These are phyloP conservation scores for Selenicereus undatus DNA, from an alignment of 148 eudicot genomes.

Conservation along the genomic window DNA sequence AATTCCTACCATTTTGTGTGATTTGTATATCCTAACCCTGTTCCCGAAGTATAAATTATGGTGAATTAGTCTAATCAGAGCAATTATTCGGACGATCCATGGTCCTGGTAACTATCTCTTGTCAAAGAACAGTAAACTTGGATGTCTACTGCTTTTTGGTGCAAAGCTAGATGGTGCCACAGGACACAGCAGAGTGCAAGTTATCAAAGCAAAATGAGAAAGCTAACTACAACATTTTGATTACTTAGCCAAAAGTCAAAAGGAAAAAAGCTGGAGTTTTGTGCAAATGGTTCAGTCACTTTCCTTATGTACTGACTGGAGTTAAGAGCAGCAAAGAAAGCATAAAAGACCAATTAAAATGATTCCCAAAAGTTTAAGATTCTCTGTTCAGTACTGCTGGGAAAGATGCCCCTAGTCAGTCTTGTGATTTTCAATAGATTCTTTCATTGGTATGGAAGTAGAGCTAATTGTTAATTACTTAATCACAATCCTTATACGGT, in stretches of 20 bases:
- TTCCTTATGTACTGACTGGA: not conserved
- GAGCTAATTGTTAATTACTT: too few species aligned
- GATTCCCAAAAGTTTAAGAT: not conserved
- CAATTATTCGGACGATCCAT: too few species aligned
- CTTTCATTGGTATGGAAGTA: not conserved
- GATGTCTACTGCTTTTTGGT: not conserved
- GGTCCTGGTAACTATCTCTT: not conserved
- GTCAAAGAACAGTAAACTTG: not conserved
- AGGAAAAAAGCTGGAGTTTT: not conserved
- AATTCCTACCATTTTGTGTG: not conserved
- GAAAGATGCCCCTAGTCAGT: not conserved
- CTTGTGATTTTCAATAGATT: slow-evolving; percentile 12
- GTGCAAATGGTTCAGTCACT: not conserved
- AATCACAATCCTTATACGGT: too few species aligned
- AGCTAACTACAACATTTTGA: not conserved
- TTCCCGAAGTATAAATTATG: not conserved
- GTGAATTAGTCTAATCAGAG: not conserved
- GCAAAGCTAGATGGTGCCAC: not conserved
- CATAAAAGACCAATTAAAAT: not conserved
- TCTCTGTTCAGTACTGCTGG: not conserved
- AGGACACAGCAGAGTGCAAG: not conserved
- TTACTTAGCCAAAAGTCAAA: not conserved
- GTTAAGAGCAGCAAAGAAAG: slow-evolving; percentile 13
- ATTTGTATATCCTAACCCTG: too few species aligned
- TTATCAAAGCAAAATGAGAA: not conserved